phyloP scores from a whole-genome alignment of 352 stramenopile species.

The Globisporangium okanoganense region DNA sequence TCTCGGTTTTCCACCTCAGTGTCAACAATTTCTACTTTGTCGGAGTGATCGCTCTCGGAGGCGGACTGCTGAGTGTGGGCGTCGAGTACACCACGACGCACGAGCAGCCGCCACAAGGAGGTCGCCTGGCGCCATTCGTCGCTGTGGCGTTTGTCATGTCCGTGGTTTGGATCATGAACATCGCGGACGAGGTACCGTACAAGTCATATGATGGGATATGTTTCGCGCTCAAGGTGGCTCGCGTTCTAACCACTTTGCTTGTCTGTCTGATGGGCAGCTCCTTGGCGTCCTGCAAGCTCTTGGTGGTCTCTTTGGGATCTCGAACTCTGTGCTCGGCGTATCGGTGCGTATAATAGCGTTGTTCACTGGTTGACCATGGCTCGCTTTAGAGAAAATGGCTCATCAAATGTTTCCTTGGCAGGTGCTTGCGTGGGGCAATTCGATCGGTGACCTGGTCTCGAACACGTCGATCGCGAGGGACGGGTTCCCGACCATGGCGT shows the following conservation, averaged over 20 bases:
- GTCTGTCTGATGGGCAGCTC: constrained; percentile 19
- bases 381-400: background rate
- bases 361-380: background rate
- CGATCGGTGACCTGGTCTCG: constrained; percentile 72
- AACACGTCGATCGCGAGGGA: constrained; percentile 78
- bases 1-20: constrained; percentile 47
- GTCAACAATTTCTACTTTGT: constrained; percentile 48
- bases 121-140: constrained; percentile 50
- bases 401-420: constrained; percentile 11
- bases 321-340: constrained; percentile 68
- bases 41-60: constrained; percentile 32
- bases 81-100: constrained; percentile 45
- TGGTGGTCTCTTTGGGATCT: constrained; percentile 69
- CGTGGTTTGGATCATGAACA: constrained; percentile 86
- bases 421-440: constrained; percentile 80
- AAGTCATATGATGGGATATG: too few relatives aligned
- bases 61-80: constrained; percentile 34
- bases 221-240: too few relatives aligned
- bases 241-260: background rate
- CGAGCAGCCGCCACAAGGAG: constrained; percentile 45
- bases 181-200: constrained; percentile 54
- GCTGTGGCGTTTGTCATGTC: constrained; percentile 81
- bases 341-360: constrained; percentile 58
- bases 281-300: constrained; percentile 71
- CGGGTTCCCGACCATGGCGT: constrained; percentile 80